Evolutionary conservation across 495 filamentous ascomycete genomes (phyloP), one percentile per base, ranked within the genome.

Genomic region (Neurospora pannonica): DNA sequence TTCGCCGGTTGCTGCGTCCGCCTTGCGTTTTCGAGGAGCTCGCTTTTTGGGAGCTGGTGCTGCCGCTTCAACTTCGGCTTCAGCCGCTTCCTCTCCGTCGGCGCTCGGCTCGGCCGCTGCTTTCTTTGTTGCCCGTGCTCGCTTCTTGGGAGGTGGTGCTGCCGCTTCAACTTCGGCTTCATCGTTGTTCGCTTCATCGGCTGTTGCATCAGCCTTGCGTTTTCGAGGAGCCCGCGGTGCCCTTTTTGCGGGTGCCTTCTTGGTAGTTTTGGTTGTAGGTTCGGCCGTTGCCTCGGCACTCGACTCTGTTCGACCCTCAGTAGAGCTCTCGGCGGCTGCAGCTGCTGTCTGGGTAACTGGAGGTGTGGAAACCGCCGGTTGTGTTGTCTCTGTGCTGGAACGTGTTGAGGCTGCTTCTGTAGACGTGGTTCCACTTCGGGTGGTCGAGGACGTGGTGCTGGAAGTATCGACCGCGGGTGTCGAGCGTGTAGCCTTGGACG

Each of bases 21-120:
- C 21, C 8, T 72, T 79, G 39, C 75, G 75, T 71, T 79, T 82
- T 43, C 74, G 76, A 1, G 48, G 54, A 62, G 42, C 38, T 42
- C 74, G 75, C 34, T 72, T 79, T 37, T 72, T 37, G 21, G 71
- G 24, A 11, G 70, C 38, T 10, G 76, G 69, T 7, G 71, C 54
- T n/a, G 74, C 72, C 2, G 69, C 38, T 46, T 72, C 38, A 17
- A 2, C 24, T 31, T 77, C 74, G 7, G 72, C 43, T 31, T 62
- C 24, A 21, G 72, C 69, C 11, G 69, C 71, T 62, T 71, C 54
- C 19, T 78, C 62, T 15, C 74, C 76, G 19, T 76, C 72, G n/a
- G 73, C 75, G 24, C 71, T 70, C 4, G 75, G 71, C 31, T 73
- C 42, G 8, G 75, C 37, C n/a, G 73, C 75, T 10, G 67, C 75